Evolutionary conservation across 1,284 basidiomycete genomes (phyloP), one percentile per base, ranked within the genome.

Genomic region (Schizophyllum amplum): DNA sequence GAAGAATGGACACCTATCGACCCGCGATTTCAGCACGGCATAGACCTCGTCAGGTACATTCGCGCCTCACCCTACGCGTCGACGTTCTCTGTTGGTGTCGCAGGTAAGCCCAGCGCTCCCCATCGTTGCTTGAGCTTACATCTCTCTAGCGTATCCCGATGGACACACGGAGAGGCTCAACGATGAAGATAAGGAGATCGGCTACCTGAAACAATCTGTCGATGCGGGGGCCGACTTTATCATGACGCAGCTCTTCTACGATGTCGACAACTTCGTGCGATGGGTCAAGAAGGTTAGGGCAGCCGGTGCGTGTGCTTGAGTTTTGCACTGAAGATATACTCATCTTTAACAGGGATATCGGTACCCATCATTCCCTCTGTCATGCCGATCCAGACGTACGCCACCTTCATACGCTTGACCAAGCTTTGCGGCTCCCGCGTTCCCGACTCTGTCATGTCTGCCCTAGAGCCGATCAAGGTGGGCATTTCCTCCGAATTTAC

Each of bases 361-460:
- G 82, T 95, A 13, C 95, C 96, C 1, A 87, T 99, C 64, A 88
- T 99, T 56, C 94, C 97, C 1, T 94, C 95, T 4, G 85, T 99
- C 60, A 98, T 99, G 95, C 97, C 97, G 0, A 92, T 99, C 58
- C 97, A 99, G 68, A 98, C 92, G 48, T 98, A 94, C 68, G 83
- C 88, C 21, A 95, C 94, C 1, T 99, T 99, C 73, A 78, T 89
- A 53, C 87, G 97, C 55, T 78, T 98, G 62, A 91, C 90, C 47
- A 96, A 95, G 67, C 78, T 99, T 23, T 94, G 91, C 64, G 91
- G 91, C 46, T 86, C 87, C 1, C 80, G 80, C 24, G 86, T 98
- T 2, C 97, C 97, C 0, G 72, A 80, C 3, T 67, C 74, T 24
- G 76, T 98, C 49, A 78, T 87, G 69, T 71, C 80, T 1, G 83